These are phyloP conservation scores for Phialophora expanda DNA, from an alignment of 2,329 filamentous ascomycete species.

Conservation along the genomic window DNA sequence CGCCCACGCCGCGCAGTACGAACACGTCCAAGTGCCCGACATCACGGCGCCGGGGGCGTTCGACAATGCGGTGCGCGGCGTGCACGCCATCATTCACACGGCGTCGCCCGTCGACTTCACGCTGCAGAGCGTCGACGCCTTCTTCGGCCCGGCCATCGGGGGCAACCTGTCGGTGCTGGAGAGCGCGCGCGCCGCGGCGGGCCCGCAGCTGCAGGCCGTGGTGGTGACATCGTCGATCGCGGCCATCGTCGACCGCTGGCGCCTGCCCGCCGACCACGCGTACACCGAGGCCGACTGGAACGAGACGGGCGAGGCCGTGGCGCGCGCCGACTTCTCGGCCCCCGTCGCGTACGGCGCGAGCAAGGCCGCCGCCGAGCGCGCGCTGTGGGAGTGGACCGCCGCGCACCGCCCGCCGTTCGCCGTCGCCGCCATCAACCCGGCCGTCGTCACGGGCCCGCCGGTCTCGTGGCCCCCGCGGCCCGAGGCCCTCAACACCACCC, in stretches of 20 bases:
- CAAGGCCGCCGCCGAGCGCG: slow-evolving; percentile 37
- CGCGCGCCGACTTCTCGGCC: slow-evolving; percentile 37
- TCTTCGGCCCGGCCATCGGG: slow-evolving; percentile 37
- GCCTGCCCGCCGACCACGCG: slow-evolving; percentile 37
- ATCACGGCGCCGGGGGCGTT: slow-evolving; percentile 46
- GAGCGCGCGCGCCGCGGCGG: slow-evolving; percentile 29
- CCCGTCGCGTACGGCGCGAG: slow-evolving; percentile 38
- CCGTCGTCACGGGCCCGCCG: slow-evolving; percentile 40
- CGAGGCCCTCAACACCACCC: slow-evolving; percentile 37
- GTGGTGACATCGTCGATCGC: slow-evolving; percentile 39
- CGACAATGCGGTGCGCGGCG: slow-evolving; percentile 46
- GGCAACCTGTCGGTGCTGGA: slow-evolving; percentile 37
- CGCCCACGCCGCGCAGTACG: slow-evolving; percentile 45
- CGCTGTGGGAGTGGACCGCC: slow-evolving; percentile 36
- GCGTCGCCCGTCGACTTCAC: slow-evolving; percentile 37
- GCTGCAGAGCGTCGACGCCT: slow-evolving; percentile 36
- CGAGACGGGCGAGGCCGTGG: slow-evolving; percentile 44
- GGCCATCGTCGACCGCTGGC: slow-evolving; percentile 37
- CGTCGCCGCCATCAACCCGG: slow-evolving; percentile 36
- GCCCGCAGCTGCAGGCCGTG: slow-evolving; percentile 35
- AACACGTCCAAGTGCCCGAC: slow-evolving; percentile 44
- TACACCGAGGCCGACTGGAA: slow-evolving; percentile 46
- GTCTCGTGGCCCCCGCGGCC: slow-evolving; percentile 34
- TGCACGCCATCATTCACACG: slow-evolving; percentile 37
- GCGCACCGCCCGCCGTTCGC: slow-evolving; percentile 29